Conservation (phyloP, 345 rosid species). For the Bretschneidera sinensis region DNA sequence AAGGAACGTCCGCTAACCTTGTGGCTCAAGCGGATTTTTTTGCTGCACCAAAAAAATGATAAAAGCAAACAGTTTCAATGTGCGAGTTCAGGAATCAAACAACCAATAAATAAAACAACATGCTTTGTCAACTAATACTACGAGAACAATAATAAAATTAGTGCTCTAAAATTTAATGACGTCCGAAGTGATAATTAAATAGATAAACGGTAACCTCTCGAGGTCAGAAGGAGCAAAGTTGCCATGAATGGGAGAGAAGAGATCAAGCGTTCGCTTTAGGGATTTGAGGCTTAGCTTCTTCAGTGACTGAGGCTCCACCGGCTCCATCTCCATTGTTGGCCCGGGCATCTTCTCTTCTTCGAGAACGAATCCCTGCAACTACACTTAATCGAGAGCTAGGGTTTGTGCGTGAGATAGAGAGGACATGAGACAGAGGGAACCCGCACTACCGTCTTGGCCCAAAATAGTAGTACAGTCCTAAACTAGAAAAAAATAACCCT, state of each 20-base stretch:
- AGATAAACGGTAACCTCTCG: slow-evolving; percentile 51
- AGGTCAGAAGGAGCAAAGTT: slow-evolving; percentile 70
- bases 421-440: too few relatives aligned
- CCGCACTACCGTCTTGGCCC: too few relatives aligned
- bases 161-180: too few relatives aligned
- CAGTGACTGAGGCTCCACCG: slow-evolving; percentile 82
- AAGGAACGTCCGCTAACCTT: slow-evolving; percentile 52
- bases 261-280: slow-evolving; percentile 78
- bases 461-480: too few relatives aligned
- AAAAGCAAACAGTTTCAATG: background rate
- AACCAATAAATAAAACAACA: slow-evolving; percentile 1
- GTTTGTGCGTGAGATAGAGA: too few relatives aligned
- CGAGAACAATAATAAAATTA: too few relatives aligned
- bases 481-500: too few relatives aligned
- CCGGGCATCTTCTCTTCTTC: slow-evolving; percentile 33
- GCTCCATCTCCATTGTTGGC: slow-evolving; percentile 64
- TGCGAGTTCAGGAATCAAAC: background rate
- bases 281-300: slow-evolving; percentile 90
- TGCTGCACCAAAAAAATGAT: slow-evolving; percentile 42
- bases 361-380: background rate
- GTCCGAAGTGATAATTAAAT: too few relatives aligned
- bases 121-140: too few relatives aligned
- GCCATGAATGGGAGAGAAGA: slow-evolving; percentile 76
- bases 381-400: too few relatives aligned
- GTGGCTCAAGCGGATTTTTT: slow-evolving; percentile 72